Evolutionary conservation across 306 rosid genomes (phyloP).

Genomic region (Glycine tomentella): DNA sequence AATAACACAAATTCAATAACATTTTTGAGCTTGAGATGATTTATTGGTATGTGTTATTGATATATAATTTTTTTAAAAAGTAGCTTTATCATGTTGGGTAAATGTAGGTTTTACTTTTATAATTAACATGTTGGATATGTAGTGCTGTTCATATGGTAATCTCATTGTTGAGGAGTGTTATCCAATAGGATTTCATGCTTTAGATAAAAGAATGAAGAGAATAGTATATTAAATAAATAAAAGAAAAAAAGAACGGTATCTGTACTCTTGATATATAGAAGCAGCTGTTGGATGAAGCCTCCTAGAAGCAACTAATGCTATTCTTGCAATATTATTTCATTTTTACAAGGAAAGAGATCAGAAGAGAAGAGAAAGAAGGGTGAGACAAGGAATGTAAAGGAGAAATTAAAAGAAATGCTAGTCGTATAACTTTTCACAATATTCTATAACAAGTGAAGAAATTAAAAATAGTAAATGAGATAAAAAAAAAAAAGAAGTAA

Average conservation of each 20-base stretch:
- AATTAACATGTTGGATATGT: neutral
- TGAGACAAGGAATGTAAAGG: too few relatives aligned
- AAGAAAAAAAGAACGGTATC: neutral
- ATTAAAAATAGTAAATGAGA: too few relatives aligned
- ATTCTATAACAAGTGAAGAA: too few relatives aligned
- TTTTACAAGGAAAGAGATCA: neutral
- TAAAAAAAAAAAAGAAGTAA: too few relatives aligned
- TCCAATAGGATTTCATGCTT: neutral
- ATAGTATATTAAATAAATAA: neutral
- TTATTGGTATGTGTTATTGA: neutral
- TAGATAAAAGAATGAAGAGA: neutral
- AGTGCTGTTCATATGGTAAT: neutral
- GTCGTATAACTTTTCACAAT: too few relatives aligned
- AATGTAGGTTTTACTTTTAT: neutral
- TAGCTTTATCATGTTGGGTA: neutral
- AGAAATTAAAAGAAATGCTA: too few relatives aligned
- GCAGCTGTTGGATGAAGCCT: neutral
- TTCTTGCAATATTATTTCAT: neutral
- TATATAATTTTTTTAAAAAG: neutral
- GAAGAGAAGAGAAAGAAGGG: too few relatives aligned
- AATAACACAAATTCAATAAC: too few relatives aligned
- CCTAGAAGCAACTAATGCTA: neutral
- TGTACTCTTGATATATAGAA: conserved; percentile 1
- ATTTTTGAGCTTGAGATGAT: neutral
- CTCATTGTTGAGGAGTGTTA: too few relatives aligned